These are phyloP conservation scores for Ceratobasidium sp. DNA, from an alignment of 1,284 basidiomycete genomes.

Conservation along the genomic window DNA sequence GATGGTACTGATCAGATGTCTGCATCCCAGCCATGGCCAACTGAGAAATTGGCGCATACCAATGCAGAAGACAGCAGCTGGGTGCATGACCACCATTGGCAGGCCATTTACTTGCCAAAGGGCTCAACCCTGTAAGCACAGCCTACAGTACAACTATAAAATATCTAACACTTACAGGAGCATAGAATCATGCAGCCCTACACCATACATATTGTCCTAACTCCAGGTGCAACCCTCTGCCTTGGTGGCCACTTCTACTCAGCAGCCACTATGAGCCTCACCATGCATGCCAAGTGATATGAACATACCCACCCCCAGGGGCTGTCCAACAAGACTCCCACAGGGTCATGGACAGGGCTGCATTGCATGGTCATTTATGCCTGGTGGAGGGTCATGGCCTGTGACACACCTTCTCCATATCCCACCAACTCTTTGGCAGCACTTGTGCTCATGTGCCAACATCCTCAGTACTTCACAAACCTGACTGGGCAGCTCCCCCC, in stretches of 20 bases:
- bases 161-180: no score
- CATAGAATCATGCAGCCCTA: conserved; percentile 2
- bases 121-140: no score
- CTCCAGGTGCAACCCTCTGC: not conserved
- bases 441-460: not conserved
- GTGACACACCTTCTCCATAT: not conserved
- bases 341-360: not conserved
- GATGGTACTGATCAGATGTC: not conserved
- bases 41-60: not conserved
- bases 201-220: not conserved
- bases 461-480: not conserved
- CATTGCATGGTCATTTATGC: not conserved
- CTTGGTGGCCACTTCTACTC: not conserved
- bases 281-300: not conserved
- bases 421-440: not conserved
- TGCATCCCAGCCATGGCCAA: not conserved
- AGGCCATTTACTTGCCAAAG: conserved; percentile 3
- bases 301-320: not conserved
- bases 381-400: not conserved
- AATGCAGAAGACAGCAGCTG: not conserved
- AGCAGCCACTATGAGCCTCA: not conserved
- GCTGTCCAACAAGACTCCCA: not conserved
- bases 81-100: not conserved
- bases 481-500: no score
- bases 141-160: no score